phyloP scores from a whole-genome alignment of 805 yeast genomes.

The Wickerhamiella brachini region DNA sequence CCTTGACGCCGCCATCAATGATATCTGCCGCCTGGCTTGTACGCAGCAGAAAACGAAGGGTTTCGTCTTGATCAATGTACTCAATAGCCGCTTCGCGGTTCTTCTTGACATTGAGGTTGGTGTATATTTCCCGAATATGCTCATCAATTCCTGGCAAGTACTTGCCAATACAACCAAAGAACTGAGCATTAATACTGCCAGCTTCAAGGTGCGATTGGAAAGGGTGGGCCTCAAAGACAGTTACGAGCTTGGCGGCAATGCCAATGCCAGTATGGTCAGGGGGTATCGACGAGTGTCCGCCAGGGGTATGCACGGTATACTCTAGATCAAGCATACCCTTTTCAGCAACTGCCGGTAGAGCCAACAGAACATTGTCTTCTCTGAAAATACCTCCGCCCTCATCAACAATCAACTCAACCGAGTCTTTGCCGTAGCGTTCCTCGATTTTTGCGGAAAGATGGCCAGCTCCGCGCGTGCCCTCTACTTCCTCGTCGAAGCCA shows the following conservation, averaged over 20 bases:
- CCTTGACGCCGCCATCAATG: conserved; percentile 55
- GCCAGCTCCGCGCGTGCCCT: conserved; percentile 50
- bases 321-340: conserved; percentile 43
- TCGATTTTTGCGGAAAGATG: conserved; percentile 34
- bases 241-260: conserved; percentile 45
- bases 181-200: conserved; percentile 25
- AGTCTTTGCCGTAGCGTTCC: conserved; percentile 44
- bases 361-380: conserved; percentile 35
- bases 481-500: conserved; percentile 71
- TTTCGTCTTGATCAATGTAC: conserved; percentile 4
- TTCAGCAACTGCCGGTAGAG: conserved; percentile 45
- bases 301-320: conserved; percentile 43
- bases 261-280: conserved; percentile 77
- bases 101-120: conserved; percentile 1
- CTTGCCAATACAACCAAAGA: conserved; percentile 51
- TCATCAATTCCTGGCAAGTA: conserved; percentile 23
- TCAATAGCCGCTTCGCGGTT: conserved; percentile 1
- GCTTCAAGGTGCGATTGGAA: conserved; percentile 34
- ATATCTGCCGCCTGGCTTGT: conserved; percentile 55
- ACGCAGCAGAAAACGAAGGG: conserved; percentile 28
- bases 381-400: conserved; percentile 42
- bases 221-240: conserved; percentile 42
- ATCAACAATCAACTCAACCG: conserved; percentile 53
- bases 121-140: neutral
- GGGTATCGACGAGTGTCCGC: conserved; percentile 75